Base-by-base conservation (phyloP, 306 rosid genomes). In the Prunus davidiana region DNA sequence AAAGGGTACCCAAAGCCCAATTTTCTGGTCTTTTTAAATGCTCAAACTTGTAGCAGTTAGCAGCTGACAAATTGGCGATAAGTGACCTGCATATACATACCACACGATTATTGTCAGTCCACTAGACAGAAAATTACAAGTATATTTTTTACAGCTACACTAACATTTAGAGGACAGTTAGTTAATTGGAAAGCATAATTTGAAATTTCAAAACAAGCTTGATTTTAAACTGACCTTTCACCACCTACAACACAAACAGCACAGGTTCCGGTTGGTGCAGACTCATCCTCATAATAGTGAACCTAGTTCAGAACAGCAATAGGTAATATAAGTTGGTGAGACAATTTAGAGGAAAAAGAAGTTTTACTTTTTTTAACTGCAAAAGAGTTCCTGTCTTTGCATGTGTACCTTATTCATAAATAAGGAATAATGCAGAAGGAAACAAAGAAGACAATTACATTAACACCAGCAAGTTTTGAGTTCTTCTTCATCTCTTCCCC, bases 11-110 rank as follows among this genome's bases (percentile, higher is more conserved):
- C 76, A 96, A 69, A 25, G 99, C 95, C 99, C 99, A 95, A 61
- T 88, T 95, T 83, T 95, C 97, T 12, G 91, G 96, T 79, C 5
- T 82, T 78, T 85, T 87, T 88, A 95, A 82, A 80, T 95, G 99
- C 22, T 95, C 97, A 22, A 82, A 22, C 83, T 95, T 95, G 81
- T 95, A 90, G 86, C 99, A 95, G 87, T 92, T 95, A 51, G 97
- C 99, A 71, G 99, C 99, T 2, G 99, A 85, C 85, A 95, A 88
- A 81, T 95, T 92, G 64, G 97, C 99, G 85, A 95, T 43, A 76
- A 95, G 99, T 19, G 99, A 92, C 91, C 99, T 92, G 69, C 11
- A 57, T 16, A 16, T 16, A 57, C 54, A 57, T 43, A 58, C 3
- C 8, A 2, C 52, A 43, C n/a, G 19, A 45, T 20, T 19, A 6